Evolutionary conservation across 2,329 filamentous ascomycete species (phyloP).

Genomic region (Ophiostoma triangulosporum): DNA sequence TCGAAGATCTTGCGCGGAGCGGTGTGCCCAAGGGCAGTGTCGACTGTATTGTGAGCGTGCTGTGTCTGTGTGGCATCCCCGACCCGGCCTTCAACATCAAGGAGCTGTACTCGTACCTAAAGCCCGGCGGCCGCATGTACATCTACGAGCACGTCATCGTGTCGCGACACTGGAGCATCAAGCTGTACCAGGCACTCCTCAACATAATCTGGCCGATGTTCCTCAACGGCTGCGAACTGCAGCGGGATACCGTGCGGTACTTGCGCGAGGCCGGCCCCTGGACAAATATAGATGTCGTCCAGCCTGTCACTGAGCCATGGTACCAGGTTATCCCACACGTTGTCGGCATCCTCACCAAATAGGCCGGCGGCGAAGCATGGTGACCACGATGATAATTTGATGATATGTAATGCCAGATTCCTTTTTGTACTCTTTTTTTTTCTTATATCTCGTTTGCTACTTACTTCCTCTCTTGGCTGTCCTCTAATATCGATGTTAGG

Average conservation of each 20-base stretch:
- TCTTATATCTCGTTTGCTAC: background rate
- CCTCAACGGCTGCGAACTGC: constrained; percentile 38
- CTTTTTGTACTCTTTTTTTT: background rate
- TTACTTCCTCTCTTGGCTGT: background rate
- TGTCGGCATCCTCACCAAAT: constrained; percentile 40
- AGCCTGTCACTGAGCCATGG: constrained; percentile 27
- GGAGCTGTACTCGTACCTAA: constrained; percentile 43
- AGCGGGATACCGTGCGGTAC: constrained; percentile 32
- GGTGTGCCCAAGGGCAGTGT: constrained; percentile 38
- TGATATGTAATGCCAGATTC: background rate
- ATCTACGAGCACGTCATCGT: constrained; percentile 46
- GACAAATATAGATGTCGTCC: constrained; percentile 33
- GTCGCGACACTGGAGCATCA: constrained; percentile 26
- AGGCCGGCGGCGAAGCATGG: background rate
- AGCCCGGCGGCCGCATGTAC: constrained; percentile 49
- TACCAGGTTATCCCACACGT: constrained; percentile 34
- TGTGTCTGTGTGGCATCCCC: constrained; percentile 52
- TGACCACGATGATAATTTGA: background rate
- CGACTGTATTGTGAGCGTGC: constrained; percentile 45
- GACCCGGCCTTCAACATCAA: constrained; percentile 41
- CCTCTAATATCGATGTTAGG: too few relatives aligned
- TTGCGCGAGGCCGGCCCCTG: constrained; percentile 37
- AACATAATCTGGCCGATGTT: constrained; percentile 39
- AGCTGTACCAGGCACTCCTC: constrained; percentile 36
- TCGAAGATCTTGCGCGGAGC: constrained; percentile 38